A percentile compares a stretch with the other conserved stretches of the same genome.
Conservation (phyloP, 2,329 filamentous ascomycete genomes). For the Aspergillus alliaceus region DNA sequence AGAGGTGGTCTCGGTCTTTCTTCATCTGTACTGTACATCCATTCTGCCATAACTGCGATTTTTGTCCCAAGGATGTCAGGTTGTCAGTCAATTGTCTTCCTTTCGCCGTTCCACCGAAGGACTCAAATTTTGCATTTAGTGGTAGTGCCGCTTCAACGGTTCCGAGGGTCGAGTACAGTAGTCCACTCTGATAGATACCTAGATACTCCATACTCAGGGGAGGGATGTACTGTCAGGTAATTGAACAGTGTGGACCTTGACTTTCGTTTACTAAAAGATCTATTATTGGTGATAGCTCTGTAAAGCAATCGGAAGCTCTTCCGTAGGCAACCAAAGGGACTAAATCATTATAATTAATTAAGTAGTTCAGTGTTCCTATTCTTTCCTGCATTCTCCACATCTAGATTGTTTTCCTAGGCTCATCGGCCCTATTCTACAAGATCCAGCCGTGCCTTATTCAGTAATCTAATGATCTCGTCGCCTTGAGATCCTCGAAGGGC, state of each 20-base stretch:
- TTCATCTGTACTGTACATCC: too few species aligned
- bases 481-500: neutral
- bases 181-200: too few species aligned
- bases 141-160: neutral
- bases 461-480: neutral
- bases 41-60: too few species aligned
- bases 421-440: neutral
- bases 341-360: too few species aligned
- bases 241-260: neutral
- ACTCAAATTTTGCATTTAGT: neutral
- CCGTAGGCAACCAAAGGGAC: neutral
- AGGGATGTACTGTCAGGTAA: neutral
- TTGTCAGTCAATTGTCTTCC: neutral
- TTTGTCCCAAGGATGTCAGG: too few species aligned
- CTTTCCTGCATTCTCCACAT: neutral
- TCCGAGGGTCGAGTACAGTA: too few species aligned
- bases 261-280: neutral
- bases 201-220: too few species aligned
- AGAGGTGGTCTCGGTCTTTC: too few species aligned
- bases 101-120: neutral
- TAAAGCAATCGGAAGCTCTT: neutral
- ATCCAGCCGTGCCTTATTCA: neutral
- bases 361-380: neutral
- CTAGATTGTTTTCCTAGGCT: neutral
- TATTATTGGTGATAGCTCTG: neutral